phyloP scores from a whole-genome alignment of 2,329 filamentous ascomycete genomes.

The Diaporthe citriasiana region DNA sequence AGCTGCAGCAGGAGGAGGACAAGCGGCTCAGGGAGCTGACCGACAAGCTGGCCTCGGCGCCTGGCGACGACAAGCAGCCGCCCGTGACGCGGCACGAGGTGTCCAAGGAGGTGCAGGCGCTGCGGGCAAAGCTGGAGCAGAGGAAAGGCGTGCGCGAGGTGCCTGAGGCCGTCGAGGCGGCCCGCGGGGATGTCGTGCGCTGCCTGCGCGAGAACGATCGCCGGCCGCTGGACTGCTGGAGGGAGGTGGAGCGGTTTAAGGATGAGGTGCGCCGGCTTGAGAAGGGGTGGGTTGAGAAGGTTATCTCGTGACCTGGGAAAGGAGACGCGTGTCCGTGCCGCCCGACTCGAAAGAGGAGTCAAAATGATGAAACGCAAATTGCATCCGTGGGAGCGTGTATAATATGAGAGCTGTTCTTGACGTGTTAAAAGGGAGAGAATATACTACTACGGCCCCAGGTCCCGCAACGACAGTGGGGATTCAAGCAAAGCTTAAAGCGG shows the following conservation, averaged over 20 bases:
- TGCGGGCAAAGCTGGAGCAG: constrained; percentile 71
- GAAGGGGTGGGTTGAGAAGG: constrained; percentile 88
- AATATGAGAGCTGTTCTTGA: constrained; percentile 7
- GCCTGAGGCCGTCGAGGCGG: constrained; percentile 79
- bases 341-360: too few relatives aligned
- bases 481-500: neutral
- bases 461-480: neutral
- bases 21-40: constrained; percentile 78
- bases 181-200: constrained; percentile 81
- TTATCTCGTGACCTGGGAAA: constrained; percentile 63
- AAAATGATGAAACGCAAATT: neutral
- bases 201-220: constrained; percentile 89
- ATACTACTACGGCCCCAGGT: neutral
- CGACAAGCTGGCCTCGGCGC: constrained; percentile 68
- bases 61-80: constrained; percentile 48
- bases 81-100: constrained; percentile 62
- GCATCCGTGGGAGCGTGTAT: constrained; percentile 10
- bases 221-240: constrained; percentile 92
- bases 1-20: constrained; percentile 79
- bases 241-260: constrained; percentile 93
- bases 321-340: too few relatives aligned
- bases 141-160: constrained; percentile 76
- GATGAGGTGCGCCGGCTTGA: constrained; percentile 88
- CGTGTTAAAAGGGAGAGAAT: neutral
- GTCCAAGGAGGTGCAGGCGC: constrained; percentile 70